Base-by-base conservation (phyloP, 2,329 filamentous ascomycete genomes). In the Xylaria multiplex region DNA sequence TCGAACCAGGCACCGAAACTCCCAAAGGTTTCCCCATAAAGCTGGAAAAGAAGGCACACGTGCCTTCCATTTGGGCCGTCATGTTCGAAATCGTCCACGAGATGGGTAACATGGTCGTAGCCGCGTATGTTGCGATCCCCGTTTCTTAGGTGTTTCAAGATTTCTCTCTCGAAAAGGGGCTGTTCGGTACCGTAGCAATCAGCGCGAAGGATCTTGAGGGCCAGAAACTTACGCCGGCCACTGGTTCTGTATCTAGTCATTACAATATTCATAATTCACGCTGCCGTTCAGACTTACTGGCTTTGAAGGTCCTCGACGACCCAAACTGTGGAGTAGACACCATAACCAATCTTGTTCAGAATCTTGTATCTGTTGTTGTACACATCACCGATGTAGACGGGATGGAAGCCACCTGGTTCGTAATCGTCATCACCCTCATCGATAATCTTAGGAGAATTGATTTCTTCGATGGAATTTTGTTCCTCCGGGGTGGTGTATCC, bases 41-140 rank as follows among this genome's bases (percentile, higher is more conserved):
- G 69, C 52, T 71, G 69, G 30, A 75, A 58, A 0, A 75, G 69
- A 9, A 75, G 68, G 58, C 73, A 74, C n/a, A 71, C 64, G 40
- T 75, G 73, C 13, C 9, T 67, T 14, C 73, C 72, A 55, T 72
- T 71, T 22, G 69, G 71, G 0, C 72, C 70, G 22, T 62, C 22
- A 19, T 72, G 62, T 50, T 69, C 67, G 40, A 75, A 76, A 16
- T 70, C 62, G 32, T 75, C 74, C 6, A 70, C 35, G 0, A 76
- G 69, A 30, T 69, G 69, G 54, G 64, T 60, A 9, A 75, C 53
- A 55, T 73, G 69, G 6, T 50, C 43, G 55, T 70, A 72, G 4
- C 73, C 74, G 3, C 52, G 1, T 6, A 65, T 59, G 2, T 40
- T 43, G 14, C 43, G 50, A 32, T 52, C 27, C 5, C 56, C 64